A percentile compares a stretch with the other conserved stretches of the same genome.
These are phyloP conservation scores for Colletotrichum trifolii DNA, from an alignment of 2,329 filamentous ascomycete species.

Conservation along the genomic window DNA sequence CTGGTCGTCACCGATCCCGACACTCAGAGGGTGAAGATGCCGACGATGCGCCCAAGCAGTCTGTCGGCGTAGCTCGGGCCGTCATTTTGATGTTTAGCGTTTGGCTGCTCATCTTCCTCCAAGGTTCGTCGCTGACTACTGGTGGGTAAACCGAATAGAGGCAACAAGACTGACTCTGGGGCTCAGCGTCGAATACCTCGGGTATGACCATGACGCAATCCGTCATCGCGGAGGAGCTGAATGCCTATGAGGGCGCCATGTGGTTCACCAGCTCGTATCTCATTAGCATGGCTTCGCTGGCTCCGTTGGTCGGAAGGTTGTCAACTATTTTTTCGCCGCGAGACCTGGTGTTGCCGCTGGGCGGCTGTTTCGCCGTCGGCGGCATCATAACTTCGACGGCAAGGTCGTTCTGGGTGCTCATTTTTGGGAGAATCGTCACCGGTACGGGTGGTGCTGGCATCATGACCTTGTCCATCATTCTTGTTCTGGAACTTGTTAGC, in stretches of 20 bases:
- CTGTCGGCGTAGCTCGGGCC: slow-evolving; percentile 47
- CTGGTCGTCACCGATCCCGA: slow-evolving; percentile 14
- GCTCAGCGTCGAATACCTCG: slow-evolving; percentile 74
- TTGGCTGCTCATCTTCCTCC: slow-evolving; percentile 68
- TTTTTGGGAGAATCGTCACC: slow-evolving; percentile 74
- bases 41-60: slow-evolving; percentile 36
- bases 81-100: slow-evolving; percentile 63
- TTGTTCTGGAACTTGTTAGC: slow-evolving; percentile 79
- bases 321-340: slow-evolving; percentile 79
- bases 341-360: slow-evolving; percentile 71
- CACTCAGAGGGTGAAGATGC: slow-evolving; percentile 29
- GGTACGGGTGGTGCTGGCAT: slow-evolving; percentile 79
- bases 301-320: slow-evolving; percentile 78
- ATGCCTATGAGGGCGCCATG: slow-evolving; percentile 77
- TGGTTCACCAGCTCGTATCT: slow-evolving; percentile 88
- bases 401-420: slow-evolving; percentile 68
- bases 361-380: slow-evolving; percentile 69
- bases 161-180: no score
- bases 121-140: slow-evolving; percentile 54
- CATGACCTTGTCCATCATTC: slow-evolving; percentile 78
- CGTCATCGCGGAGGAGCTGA: slow-evolving; percentile 77
- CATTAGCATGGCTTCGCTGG: slow-evolving; percentile 68
- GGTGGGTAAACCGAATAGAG: no score
- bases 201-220: slow-evolving; percentile 86
- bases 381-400: slow-evolving; percentile 73